Conservation (phyloP, 2,329 filamentous ascomycete genomes). For the Diaporthe destruens region DNA sequence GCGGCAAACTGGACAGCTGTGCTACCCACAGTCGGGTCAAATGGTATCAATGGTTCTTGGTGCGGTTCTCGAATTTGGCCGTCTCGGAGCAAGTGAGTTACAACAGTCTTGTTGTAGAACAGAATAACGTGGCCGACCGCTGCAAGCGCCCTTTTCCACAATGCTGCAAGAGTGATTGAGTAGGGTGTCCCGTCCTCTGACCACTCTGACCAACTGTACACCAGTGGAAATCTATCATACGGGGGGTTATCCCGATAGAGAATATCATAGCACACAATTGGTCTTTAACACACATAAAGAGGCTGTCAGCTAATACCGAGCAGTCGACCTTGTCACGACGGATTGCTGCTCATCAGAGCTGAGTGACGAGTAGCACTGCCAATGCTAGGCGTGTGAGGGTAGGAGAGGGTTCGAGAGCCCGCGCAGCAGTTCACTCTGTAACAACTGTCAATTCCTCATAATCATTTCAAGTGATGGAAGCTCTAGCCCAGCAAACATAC, state of each 20-base stretch:
- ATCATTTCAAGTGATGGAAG: neutral
- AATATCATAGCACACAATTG: neutral
- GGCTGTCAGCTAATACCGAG: neutral
- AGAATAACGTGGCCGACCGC: neutral
- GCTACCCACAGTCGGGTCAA: neutral
- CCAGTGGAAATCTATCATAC: neutral
- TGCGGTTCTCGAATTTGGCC: neutral
- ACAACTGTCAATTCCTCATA: neutral
- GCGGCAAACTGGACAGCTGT: neutral
- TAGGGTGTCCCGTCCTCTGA: neutral
- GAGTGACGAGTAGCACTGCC: slow-evolving; percentile 2
- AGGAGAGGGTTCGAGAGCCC: neutral
- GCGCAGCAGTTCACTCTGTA: neutral
- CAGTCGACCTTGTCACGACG: neutral
- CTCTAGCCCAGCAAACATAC: no score
- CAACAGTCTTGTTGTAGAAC: neutral
- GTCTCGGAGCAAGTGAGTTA: neutral
- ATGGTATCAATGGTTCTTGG: neutral
- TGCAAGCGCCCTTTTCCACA: neutral
- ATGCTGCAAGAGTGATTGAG: neutral
- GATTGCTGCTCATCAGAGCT: neutral
- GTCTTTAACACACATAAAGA: neutral
- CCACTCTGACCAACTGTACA: neutral
- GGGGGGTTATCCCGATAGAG: neutral
- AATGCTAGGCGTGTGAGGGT: neutral